phyloP scores from a whole-genome alignment of 768 basidiomycete species.

The Naganishia vaughanmartiniae region DNA sequence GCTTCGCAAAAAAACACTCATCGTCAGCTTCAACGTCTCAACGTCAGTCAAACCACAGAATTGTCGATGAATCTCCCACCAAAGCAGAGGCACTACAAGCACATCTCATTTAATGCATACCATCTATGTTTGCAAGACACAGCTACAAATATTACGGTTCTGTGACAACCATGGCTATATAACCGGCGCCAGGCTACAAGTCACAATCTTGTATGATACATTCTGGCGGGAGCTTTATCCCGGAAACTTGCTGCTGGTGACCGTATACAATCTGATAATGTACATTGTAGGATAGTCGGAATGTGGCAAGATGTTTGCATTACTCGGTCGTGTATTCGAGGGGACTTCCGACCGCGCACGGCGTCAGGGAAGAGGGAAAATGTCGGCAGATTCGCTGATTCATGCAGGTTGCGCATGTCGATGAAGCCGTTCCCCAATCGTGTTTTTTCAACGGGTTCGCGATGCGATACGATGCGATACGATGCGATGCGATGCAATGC shows the following conservation, averaged over 20 bases:
- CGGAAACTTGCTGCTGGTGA: background rate
- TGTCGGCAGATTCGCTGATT: background rate
- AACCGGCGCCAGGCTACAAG: no score
- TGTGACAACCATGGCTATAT: background rate
- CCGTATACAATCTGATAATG: background rate
- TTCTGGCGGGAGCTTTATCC: background rate
- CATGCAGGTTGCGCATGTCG: background rate
- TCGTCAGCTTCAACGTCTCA: no score
- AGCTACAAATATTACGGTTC: background rate
- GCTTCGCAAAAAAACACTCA: no score
- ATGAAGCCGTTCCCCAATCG: background rate
- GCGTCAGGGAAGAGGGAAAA: background rate
- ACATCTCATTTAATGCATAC: background rate
- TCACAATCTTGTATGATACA: no score
- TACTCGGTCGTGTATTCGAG: background rate
- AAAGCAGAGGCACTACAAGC: no score
- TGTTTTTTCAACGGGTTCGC: no score
- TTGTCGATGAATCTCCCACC: no score
- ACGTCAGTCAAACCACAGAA: no score
- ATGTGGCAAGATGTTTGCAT: background rate
- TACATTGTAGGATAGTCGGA: background rate
- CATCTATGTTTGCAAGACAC: background rate
- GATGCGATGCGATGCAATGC: no score
- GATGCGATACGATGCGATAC: no score
- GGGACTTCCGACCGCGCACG: background rate